These are phyloP conservation scores for Quaeritorhiza haematococci DNA, from an alignment of 371 early-diverging fungal genomes.

Conservation along the genomic window DNA sequence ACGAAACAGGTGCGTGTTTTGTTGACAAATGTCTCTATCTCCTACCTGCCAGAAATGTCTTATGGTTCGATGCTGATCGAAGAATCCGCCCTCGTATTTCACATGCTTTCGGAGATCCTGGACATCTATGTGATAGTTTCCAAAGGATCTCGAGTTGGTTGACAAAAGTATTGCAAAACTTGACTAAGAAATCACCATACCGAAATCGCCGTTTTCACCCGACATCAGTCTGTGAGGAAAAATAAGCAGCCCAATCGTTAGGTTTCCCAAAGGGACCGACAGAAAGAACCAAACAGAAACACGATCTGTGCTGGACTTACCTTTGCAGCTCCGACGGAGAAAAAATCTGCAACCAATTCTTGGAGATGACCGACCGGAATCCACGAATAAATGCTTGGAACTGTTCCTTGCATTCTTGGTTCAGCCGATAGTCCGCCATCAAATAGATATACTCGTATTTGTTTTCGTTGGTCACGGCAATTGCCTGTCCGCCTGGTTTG, in stretches of 20 bases:
- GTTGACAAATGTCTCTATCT: not conserved
- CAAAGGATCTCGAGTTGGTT: too few relatives aligned
- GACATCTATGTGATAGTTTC: too few relatives aligned
- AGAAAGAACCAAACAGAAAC: too few relatives aligned
- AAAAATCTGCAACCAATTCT: constrained; percentile 25
- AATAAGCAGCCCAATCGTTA: too few relatives aligned
- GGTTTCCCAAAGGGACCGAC: too few relatives aligned
- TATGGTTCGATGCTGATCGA: constrained; percentile 31
- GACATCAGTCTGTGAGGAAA: constrained; percentile 23
- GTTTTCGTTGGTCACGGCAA: constrained; percentile 29
- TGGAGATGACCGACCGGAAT: constrained; percentile 25
- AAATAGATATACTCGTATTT: constrained; percentile 31
- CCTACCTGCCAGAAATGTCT: constrained; percentile 17
- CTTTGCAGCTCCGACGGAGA: constrained; percentile 19
- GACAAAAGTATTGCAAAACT: not conserved
- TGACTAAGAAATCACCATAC: not conserved
- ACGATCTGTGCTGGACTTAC: too few relatives aligned
- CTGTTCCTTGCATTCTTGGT: constrained; percentile 35
- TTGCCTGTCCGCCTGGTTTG: constrained; percentile 20
- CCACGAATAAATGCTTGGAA: constrained; percentile 29
- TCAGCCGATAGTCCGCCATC: constrained; percentile 25
- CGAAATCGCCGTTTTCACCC: constrained; percentile 13
- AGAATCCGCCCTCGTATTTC: constrained; percentile 30
- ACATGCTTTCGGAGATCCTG: constrained; percentile 18
- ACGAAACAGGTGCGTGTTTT: too few relatives aligned